Percentiles rank a stretch among this genome's conserved stretches.
These are phyloP conservation scores for Crithidia expoeki DNA, from an alignment of 208 protist genomes.

Conservation along the genomic window DNA sequence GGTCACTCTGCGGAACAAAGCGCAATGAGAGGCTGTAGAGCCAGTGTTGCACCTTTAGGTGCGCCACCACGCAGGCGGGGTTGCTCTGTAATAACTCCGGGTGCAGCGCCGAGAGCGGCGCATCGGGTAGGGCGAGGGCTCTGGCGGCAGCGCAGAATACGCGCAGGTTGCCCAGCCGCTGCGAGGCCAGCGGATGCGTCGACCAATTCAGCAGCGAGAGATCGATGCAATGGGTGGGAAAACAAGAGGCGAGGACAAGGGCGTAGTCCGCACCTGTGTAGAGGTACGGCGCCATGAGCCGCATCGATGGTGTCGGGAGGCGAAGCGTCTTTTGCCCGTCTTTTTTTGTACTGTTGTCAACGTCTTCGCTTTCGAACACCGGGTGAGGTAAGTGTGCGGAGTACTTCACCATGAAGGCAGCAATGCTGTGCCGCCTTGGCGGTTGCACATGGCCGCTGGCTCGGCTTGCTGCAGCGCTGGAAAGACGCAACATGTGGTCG, in stretches of 20 bases:
- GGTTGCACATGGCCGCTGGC: conserved; percentile 1
- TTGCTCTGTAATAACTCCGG: conserved; percentile 43
- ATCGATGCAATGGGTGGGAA: conserved; percentile 60
- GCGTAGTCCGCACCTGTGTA: conserved; percentile 80
- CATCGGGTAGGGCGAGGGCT: conserved; percentile 42
- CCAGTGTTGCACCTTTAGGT: conserved; percentile 84
- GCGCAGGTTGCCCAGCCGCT: conserved; percentile 60
- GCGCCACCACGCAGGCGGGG: conserved; percentile 48
- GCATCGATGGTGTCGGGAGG: not conserved
- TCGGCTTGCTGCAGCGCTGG: not conserved
- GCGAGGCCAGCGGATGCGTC: conserved; percentile 41
- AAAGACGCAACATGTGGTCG: not conserved
- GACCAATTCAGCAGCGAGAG: conserved; percentile 67
- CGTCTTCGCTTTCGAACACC: conserved; percentile 7
- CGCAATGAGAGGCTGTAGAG: conserved; percentile 60
- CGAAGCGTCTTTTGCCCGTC: not conserved
- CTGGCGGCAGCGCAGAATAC: conserved; percentile 60
- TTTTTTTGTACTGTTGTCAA: not conserved
- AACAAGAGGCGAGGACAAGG: conserved; percentile 63
- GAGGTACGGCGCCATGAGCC: conserved; percentile 43
- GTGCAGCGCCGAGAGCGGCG: conserved; percentile 50
- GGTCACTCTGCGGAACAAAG: conserved; percentile 34
- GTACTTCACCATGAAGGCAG: conserved; percentile 48
- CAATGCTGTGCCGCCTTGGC: conserved; percentile 35
- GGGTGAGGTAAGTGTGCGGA: conserved; percentile 34